A percentile compares a stretch with the other conserved stretches of the same genome.
phyloP scores from a whole-genome alignment of 2,329 filamentous ascomycete genomes.

The Moelleriella libera region DNA sequence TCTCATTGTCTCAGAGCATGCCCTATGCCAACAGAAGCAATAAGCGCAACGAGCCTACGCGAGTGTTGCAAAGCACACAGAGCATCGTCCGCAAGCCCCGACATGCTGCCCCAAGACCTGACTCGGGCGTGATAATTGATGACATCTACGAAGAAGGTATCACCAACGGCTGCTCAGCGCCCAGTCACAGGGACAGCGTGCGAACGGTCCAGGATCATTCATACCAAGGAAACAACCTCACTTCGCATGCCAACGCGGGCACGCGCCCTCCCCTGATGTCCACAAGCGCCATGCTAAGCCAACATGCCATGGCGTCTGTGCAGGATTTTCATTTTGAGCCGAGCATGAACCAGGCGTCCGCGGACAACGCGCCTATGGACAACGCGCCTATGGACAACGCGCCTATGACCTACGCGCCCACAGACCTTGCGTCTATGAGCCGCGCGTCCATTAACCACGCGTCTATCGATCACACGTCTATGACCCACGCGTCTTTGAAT shows the following conservation, averaged over 20 bases:
- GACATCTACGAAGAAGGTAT: slow-evolving; percentile 23
- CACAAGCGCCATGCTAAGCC: not conserved
- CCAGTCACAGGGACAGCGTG: slow-evolving; percentile 16
- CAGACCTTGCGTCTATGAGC: too few species aligned
- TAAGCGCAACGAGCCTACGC: slow-evolving; percentile 18
- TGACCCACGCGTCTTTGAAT: too few species aligned
- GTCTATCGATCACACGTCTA: too few species aligned
- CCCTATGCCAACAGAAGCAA: slow-evolving; percentile 26
- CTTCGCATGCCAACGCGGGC: slow-evolving; percentile 8
- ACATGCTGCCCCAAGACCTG: slow-evolving; percentile 16
- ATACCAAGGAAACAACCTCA: slow-evolving; percentile 11
- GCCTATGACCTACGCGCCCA: too few species aligned
- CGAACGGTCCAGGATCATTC: slow-evolving; percentile 11
- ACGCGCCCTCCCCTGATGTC: not conserved
- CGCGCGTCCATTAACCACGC: too few species aligned
- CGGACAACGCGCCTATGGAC: too few species aligned
- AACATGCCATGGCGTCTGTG: not conserved
- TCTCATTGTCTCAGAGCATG: slow-evolving; percentile 18
- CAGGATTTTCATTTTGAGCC: not conserved
- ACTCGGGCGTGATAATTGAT: slow-evolving; percentile 24
- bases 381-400: too few species aligned
- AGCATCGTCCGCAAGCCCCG: slow-evolving; percentile 9
- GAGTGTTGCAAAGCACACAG: slow-evolving; percentile 7
- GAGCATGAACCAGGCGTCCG: not conserved
- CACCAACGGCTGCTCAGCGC: slow-evolving; percentile 7